A percentile compares a stretch with the other conserved stretches of the same genome.
phyloP scores from a whole-genome alignment of 495 filamentous ascomycete species.

The Daldinia childiae region DNA sequence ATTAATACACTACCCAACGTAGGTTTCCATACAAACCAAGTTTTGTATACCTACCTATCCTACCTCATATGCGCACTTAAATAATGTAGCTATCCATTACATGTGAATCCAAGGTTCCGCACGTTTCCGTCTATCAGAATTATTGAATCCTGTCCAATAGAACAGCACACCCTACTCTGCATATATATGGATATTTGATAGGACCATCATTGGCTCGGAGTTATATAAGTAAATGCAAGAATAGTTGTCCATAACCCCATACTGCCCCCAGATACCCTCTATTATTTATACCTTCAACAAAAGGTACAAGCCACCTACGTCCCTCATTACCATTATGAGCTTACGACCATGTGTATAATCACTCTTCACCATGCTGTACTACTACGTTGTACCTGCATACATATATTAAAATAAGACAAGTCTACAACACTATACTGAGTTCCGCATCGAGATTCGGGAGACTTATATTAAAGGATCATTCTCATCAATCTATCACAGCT shows the following conservation, averaged over 20 bases:
- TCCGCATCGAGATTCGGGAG: neutral
- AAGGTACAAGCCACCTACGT: neutral
- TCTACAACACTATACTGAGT: neutral
- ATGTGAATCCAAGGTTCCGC: neutral
- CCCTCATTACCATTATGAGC: neutral
- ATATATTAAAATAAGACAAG: constrained; percentile 16
- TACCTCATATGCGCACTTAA: neutral
- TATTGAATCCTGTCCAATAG: neutral
- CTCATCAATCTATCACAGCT: neutral
- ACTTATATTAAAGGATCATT: neutral
- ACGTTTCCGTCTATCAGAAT: neutral
- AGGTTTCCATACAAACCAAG: neutral
- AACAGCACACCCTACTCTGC: neutral
- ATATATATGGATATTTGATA: neutral
- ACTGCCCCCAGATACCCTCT: neutral
- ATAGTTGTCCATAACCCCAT: constrained; percentile 3
- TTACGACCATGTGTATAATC: neutral
- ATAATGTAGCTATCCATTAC: neutral
- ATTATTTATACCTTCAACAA: neutral
- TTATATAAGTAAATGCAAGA: neutral
- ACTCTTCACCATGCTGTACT: constrained; percentile 3
- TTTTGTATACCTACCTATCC: too few relatives aligned
- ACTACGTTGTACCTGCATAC: constrained; percentile 13
- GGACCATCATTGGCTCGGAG: neutral
- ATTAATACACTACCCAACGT: too few relatives aligned